A percentile compares a stretch with the other conserved stretches of the same genome.
phyloP scores from a whole-genome alignment of 1,284 basidiomycete species.

The Boletus smithii region DNA sequence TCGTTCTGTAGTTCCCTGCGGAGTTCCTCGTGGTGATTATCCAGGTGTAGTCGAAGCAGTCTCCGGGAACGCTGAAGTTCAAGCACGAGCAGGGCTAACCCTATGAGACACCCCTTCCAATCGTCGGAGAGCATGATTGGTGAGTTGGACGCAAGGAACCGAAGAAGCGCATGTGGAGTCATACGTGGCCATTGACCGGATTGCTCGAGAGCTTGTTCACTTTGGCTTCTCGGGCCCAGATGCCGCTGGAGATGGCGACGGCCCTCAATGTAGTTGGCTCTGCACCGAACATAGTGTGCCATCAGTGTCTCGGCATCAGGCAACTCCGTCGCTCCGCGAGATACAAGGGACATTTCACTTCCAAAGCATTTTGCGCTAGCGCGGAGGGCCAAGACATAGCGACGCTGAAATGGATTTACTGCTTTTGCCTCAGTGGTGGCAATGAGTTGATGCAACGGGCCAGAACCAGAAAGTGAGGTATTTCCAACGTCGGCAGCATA shows the following conservation, averaged over 20 bases:
- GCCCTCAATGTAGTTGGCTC: neutral
- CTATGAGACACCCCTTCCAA: too few relatives aligned
- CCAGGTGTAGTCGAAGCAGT: too few relatives aligned
- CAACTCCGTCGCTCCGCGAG: neutral
- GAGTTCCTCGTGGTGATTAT: too few relatives aligned
- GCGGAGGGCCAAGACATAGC: neutral
- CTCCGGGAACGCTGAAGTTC: too few relatives aligned
- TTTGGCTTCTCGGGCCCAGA: neutral
- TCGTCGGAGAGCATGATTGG: too few relatives aligned
- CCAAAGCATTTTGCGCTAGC: neutral
- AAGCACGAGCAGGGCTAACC: too few relatives aligned
- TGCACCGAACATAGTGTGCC: neutral
- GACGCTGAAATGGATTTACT: neutral
- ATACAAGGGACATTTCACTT: neutral
- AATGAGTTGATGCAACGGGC: neutral
- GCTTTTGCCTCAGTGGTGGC: neutral
- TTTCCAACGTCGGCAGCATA: neutral
- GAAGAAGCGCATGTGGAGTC: too few relatives aligned
- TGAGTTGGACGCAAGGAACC: too few relatives aligned
- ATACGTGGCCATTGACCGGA: too few relatives aligned
- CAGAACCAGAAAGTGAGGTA: neutral
- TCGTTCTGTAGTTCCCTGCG: too few relatives aligned
- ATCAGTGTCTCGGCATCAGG: neutral
- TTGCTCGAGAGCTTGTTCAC: neutral
- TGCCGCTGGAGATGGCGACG: neutral